A percentile compares a stretch with the other conserved stretches of the same genome.
Evolutionary conservation across 768 basidiomycete species (phyloP).

Genomic region (Termitomyces titanicus): DNA sequence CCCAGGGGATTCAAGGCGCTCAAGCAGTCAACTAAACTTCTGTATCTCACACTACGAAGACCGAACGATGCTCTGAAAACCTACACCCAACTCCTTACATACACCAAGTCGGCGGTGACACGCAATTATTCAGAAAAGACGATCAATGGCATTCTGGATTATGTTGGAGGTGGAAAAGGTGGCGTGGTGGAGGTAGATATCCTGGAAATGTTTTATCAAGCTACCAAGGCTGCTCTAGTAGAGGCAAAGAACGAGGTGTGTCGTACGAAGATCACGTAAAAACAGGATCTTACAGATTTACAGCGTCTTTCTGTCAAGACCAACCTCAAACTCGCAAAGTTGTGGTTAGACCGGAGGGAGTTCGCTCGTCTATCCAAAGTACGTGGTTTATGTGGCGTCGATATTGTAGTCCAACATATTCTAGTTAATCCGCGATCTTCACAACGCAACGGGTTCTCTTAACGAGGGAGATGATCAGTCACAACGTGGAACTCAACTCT

Average conservation of each 20-base stretch:
- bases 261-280: not conserved
- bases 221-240: constrained; percentile 81
- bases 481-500: constrained; percentile 88
- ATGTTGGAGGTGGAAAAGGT: constrained; percentile 88
- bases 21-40: constrained; percentile 94
- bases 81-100: constrained; percentile 82
- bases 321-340: constrained; percentile 93
- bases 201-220: constrained; percentile 94
- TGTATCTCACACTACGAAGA: constrained; percentile 75
- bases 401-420: not conserved
- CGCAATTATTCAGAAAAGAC: constrained; percentile 97
- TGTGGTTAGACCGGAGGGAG: constrained; percentile 96
- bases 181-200: constrained; percentile 79
- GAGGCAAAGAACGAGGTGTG: constrained; percentile 95
- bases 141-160: constrained; percentile 97
- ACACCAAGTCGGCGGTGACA: constrained; percentile 94
- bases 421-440: constrained; percentile 77
- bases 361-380: constrained; percentile 82
- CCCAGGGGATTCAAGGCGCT: constrained; percentile 97
- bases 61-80: constrained; percentile 84
- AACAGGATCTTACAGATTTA: constrained; percentile 3
- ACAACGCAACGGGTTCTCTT: constrained; percentile 55
- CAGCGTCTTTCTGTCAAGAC: constrained; percentile 94
- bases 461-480: constrained; percentile 80
- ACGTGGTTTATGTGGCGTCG: not conserved